Evolutionary conservation across 2,329 filamentous ascomycete species (phyloP), one percentile per base, ranked within the genome.

Genomic region (Beauveria sp.): DNA sequence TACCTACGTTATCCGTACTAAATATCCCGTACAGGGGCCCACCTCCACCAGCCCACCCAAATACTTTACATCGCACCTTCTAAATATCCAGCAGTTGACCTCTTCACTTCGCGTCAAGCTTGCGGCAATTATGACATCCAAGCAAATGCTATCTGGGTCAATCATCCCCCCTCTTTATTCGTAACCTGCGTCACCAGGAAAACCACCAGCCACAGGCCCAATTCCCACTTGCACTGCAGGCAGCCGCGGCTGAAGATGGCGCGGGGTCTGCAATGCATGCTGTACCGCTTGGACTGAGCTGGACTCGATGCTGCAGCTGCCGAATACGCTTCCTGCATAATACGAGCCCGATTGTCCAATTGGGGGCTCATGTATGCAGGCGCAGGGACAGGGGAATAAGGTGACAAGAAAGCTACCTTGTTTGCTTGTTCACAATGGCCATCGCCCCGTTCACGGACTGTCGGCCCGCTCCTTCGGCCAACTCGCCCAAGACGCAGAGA

Each of bases 191-290:
- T 28, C 9, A 24, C 26, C 18, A 41, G 24, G 12, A 58, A 30
- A 28, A 20, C 14, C 5, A 12, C n/a, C 10, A 18, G 34, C 37
- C 34, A 52, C 30, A 30, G 18, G 18, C 16, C 9, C 16, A 51
- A 48, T 20, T 18, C 24, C 24, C 30, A 52, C n/a, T 37, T 5
- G 34, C 34, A 4, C 18, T 58, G 18, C 55, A 41, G n/a, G 16
- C 30, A 48, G 44, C 34, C n/a, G 48, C 34, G 56, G 56, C 56
- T 59, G 56, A 59, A 46, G 9, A 44, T 18, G 56, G 40, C 48
- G 56, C 47, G 48, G 56, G 34, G 40, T 40, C 37, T n/a, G 47
- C 47, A 41, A 48, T 12, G 22, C 40, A 40, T 8, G 24, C 43
- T 55, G 34, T 34, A 12, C 22, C 20, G 47, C 47, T 30, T 24